phyloP scores from a whole-genome alignment of 2,329 filamentous ascomycete species.

The Claviceps spartinae region DNA sequence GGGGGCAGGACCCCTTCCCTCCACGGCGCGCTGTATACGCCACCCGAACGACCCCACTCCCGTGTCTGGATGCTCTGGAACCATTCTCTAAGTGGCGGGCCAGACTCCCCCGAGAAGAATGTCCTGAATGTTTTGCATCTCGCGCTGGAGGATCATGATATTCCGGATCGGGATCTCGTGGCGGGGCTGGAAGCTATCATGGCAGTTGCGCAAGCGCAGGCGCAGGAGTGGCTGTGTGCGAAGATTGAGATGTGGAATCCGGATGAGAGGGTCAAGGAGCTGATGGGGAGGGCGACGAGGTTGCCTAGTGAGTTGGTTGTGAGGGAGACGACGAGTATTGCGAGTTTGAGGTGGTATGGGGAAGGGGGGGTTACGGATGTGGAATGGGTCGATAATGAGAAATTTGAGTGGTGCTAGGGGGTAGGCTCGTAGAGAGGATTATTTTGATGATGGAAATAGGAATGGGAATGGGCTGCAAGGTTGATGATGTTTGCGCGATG shows the following conservation, averaged over 20 bases:
- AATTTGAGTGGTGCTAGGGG: constrained; percentile 59
- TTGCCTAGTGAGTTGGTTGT: constrained; percentile 37
- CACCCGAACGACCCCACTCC: constrained; percentile 28
- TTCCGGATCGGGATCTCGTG: constrained; percentile 28
- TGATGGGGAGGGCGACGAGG: constrained; percentile 31
- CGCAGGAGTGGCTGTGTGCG: constrained; percentile 54
- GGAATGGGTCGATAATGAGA: constrained; percentile 65
- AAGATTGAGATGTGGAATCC: constrained; percentile 80
- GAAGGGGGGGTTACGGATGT: constrained; percentile 35
- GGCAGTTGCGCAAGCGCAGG: constrained; percentile 53
- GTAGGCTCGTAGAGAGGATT: neutral
- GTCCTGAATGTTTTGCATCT: constrained; percentile 56
- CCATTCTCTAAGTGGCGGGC: constrained; percentile 47
- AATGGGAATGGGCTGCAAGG: no score
- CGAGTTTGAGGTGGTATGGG: constrained; percentile 60
- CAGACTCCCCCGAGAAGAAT: constrained; percentile 43
- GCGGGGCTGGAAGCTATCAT: constrained; percentile 50
- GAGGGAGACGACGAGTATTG: constrained; percentile 53
- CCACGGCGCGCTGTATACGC: constrained; percentile 56
- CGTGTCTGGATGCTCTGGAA: constrained; percentile 67
- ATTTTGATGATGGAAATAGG: no score
- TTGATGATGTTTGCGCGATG: no score
- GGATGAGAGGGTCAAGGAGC: constrained; percentile 31
- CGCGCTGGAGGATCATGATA: constrained; percentile 44
- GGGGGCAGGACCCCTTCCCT: constrained; percentile 36